Percentiles rank a stretch among this genome's conserved stretches.
phyloP scores from a whole-genome alignment of 257 asterid species.

The Forsythia suspensa region DNA sequence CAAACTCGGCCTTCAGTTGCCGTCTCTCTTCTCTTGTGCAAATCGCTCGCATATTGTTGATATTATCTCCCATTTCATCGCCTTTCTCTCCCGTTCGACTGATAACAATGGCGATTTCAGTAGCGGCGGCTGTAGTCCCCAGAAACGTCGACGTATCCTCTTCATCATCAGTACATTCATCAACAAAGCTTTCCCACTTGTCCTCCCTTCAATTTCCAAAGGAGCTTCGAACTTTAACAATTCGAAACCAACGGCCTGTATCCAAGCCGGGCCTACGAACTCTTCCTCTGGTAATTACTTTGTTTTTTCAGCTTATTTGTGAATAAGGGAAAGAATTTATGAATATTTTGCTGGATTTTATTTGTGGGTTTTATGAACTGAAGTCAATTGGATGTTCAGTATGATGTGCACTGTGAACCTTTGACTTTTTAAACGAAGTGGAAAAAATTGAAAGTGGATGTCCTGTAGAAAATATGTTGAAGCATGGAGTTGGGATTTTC shows the following conservation, averaged over 20 bases:
- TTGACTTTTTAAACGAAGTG: neutral
- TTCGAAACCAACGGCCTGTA: slow-evolving; percentile 34
- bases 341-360: neutral
- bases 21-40: neutral
- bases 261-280: slow-evolving; percentile 32
- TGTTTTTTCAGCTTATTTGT: neutral
- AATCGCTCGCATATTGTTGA: neutral
- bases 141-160: slow-evolving; percentile 31
- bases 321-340: neutral
- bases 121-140: slow-evolving; percentile 36
- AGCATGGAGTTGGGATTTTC: neutral
- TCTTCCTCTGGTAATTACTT: slow-evolving; percentile 50
- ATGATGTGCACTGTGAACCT: neutral
- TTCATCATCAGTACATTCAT: slow-evolving; percentile 27
- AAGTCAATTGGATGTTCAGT: slow-evolving; percentile 6
- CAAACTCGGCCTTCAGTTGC: no score
- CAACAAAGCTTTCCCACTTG: slow-evolving; percentile 34
- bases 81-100: neutral
- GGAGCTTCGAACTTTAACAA: slow-evolving; percentile 41
- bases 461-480: neutral
- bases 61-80: slow-evolving; percentile 6
- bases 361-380: slow-evolving; percentile 8
- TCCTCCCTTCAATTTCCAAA: slow-evolving; percentile 58
- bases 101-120: slow-evolving; percentile 62
- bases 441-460: neutral